Percentiles rank a stretch among this genome's conserved stretches.
These are phyloP conservation scores for Oryza australiensis DNA, from an alignment of 176 grass and related monocot species.

Conservation along the genomic window DNA sequence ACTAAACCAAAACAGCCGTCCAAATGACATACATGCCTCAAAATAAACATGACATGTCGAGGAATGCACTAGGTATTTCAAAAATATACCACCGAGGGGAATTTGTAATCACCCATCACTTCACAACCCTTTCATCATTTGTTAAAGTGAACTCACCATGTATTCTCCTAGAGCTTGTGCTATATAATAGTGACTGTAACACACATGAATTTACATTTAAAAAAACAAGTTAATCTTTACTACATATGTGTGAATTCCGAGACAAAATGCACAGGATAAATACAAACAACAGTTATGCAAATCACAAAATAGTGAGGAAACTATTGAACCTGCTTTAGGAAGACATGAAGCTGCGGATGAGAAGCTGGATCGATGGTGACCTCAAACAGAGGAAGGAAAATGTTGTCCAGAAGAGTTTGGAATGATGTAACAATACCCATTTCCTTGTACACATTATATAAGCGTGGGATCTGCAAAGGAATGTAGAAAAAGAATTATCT, in stretches of 20 bases:
- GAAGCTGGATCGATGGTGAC: conserved; percentile 91
- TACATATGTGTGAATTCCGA: not conserved
- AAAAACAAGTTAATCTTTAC: conserved; percentile 13
- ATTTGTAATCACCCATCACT: not conserved
- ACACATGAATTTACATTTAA: conserved; percentile 9
- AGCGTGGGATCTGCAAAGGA: conserved; percentile 78
- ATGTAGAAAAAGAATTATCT: not conserved
- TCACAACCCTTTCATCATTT: not conserved
- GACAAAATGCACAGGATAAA: not conserved
- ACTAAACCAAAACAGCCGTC: not conserved
- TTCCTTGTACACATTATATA: conserved; percentile 98
- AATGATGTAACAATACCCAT: conserved; percentile 99
- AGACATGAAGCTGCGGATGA: conserved; percentile 90
- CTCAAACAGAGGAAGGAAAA: conserved; percentile 99
- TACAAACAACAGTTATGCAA: conserved; percentile 19
- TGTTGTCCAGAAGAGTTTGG: conserved; percentile 94
- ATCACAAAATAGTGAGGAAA: conserved; percentile 29
- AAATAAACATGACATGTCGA: conserved; percentile 5
- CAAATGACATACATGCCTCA: not conserved
- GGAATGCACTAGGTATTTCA: not conserved
- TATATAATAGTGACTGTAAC: not conserved
- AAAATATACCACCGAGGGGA: not conserved
- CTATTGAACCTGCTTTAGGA: conserved; percentile 79
- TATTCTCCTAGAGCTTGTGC: not conserved
- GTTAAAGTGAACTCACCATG: not conserved